Conservation (phyloP, 805 yeast species). For the Jamesozyma gamospora region DNA sequence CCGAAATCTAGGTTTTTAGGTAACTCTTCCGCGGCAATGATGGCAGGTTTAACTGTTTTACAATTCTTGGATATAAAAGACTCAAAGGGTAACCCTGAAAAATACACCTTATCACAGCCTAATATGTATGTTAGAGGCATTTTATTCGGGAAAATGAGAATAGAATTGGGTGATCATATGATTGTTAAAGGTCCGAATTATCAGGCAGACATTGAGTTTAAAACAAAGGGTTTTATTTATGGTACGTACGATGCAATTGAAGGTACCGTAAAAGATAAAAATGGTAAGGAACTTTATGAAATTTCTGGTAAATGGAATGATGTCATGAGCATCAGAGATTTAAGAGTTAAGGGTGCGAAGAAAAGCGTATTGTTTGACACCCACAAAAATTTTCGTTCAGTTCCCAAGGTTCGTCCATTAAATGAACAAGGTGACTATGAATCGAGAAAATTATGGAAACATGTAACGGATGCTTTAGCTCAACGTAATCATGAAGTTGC, state of each 20-base stretch:
- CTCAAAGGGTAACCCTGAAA: conserved; percentile 44
- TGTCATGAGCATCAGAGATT: conserved; percentile 55
- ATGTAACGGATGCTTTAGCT: conserved; percentile 74
- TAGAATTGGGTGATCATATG: conserved; percentile 90
- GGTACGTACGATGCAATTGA: conserved; percentile 87
- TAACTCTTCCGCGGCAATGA: conserved; percentile 91
- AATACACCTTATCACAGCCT: conserved; percentile 84
- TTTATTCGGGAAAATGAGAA: conserved; percentile 77
- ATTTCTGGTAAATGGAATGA: conserved; percentile 93
- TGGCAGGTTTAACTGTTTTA: conserved; percentile 81
- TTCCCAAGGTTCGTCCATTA: conserved; percentile 69
- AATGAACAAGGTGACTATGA: conserved; percentile 74
- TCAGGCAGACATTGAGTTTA: conserved; percentile 80
- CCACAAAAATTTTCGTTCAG: conserved; percentile 37
- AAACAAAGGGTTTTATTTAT: conserved; percentile 86
- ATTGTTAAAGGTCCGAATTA: conserved; percentile 52
- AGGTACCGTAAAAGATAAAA: conserved; percentile 52
- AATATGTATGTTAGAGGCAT: conserved; percentile 93
- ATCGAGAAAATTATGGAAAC: conserved; percentile 73
- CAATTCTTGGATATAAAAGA: conserved; percentile 53
- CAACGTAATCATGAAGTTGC: conserved; percentile 71
- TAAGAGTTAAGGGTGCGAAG: conserved; percentile 32
- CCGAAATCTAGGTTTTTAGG: conserved; percentile 89
- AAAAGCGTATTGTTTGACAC: conserved; percentile 54
- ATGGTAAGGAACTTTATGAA: conserved; percentile 50